Percentiles rank a stretch among this genome's conserved stretches.
These are phyloP conservation scores for Sporopachydermia cereana DNA, from an alignment of 1,139 yeast species.

Conservation along the genomic window DNA sequence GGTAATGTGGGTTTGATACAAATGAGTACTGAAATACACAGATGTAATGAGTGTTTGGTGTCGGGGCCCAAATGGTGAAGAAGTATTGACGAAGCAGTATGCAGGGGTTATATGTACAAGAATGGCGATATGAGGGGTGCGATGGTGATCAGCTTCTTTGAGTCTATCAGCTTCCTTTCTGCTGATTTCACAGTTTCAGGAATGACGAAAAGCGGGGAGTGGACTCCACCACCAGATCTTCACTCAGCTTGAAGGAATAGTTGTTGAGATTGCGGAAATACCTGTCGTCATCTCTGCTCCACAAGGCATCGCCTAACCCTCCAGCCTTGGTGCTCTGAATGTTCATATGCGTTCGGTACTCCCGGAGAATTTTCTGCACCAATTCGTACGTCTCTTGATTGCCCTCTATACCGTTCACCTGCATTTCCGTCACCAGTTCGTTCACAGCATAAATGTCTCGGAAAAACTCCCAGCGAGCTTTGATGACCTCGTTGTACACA, in stretches of 20 bases:
- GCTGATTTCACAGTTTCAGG: too few relatives aligned
- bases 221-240: background rate
- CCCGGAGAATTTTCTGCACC: conserved; percentile 14
- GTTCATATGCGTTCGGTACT: background rate
- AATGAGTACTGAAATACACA: too few relatives aligned
- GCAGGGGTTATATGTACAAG: too few relatives aligned
- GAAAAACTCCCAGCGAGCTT: conserved; percentile 28
- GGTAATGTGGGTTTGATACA: too few relatives aligned
- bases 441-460: conserved; percentile 27
- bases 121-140: too few relatives aligned
- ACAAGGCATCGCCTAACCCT: background rate
- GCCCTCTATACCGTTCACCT: conserved; percentile 31
- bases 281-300: conserved; percentile 1
- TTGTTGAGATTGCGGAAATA: background rate
- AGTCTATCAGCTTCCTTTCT: too few relatives aligned
- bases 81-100: too few relatives aligned
- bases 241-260: background rate
- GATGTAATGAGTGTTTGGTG: too few relatives aligned
- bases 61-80: too few relatives aligned
- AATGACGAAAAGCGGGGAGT: too few relatives aligned
- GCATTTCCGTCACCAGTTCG: conserved; percentile 28
- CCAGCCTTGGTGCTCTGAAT: background rate
- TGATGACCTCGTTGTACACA: conserved; percentile 29
- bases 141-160: too few relatives aligned
- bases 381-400: conserved; percentile 25